Evolutionary conservation across 176 grass and related monocot species (phyloP).

Genomic region (Phoenix roebelenii): DNA sequence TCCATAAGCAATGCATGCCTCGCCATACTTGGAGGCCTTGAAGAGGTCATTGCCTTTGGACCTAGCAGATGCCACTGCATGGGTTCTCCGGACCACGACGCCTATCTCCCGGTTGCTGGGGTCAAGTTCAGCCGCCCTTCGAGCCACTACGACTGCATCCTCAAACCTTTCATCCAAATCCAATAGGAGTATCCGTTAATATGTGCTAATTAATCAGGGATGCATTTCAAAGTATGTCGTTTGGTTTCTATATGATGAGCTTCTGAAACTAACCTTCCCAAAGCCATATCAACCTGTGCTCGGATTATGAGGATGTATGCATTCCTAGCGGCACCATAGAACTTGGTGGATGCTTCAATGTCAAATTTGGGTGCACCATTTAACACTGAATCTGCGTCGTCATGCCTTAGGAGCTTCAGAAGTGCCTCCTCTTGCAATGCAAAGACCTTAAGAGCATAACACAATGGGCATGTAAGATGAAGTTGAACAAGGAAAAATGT

Average conservation of each 20-base stretch:
- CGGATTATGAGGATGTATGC: conserved; percentile 63
- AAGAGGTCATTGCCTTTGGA: conserved; percentile 81
- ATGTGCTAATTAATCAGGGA: not conserved
- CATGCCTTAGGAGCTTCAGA: conserved; percentile 61
- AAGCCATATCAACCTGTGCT: conserved; percentile 75
- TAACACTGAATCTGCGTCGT: conserved; percentile 53
- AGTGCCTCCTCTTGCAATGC: conserved; percentile 83
- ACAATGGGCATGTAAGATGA: not conserved
- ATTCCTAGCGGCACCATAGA: conserved; percentile 55
- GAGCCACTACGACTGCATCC: conserved; percentile 48
- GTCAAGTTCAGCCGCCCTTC: conserved; percentile 69
- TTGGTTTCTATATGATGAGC: too few relatives aligned
- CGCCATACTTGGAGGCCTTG: conserved; percentile 57
- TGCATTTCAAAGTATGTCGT: too few relatives aligned
- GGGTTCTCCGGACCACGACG: conserved; percentile 33
- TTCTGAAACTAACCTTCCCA: conserved; percentile 41
- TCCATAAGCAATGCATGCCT: conserved; percentile 65
- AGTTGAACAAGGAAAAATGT: not conserved
- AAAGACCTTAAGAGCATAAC: conserved; percentile 29
- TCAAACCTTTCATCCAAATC: conserved; percentile 43
- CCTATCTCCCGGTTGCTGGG: conserved; percentile 57
- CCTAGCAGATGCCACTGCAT: conserved; percentile 47
- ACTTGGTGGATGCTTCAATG: conserved; percentile 51
- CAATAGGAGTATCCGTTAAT: not conserved
- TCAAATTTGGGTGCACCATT: conserved; percentile 40